A percentile compares a stretch with the other conserved stretches of the same genome.
Conservation (phyloP, 257 asterid genomes). For the Petunia axillaris region DNA sequence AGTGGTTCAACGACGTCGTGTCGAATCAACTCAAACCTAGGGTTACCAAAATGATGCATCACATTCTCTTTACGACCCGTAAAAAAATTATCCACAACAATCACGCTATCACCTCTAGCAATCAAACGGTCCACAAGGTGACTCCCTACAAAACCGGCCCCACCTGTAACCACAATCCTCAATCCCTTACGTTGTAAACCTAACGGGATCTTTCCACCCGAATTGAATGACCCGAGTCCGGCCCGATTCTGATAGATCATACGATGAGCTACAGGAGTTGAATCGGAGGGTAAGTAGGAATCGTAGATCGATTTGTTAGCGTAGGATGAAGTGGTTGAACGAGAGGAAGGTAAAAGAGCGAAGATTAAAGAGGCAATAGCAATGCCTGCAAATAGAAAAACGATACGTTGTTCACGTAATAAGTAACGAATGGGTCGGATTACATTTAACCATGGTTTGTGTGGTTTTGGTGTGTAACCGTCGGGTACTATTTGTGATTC, state of each 20-base stretch:
- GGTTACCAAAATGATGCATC: constrained; percentile 82
- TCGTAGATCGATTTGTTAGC: constrained; percentile 32
- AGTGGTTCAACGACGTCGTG: constrained; percentile 99
- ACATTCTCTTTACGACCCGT: constrained; percentile 94
- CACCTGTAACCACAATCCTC: constrained; percentile 93
- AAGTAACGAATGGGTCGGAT: constrained; percentile 52
- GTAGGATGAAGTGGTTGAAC: constrained; percentile 11
- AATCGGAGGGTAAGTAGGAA: constrained; percentile 41
- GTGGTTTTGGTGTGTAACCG: constrained; percentile 67
- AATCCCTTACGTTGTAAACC: constrained; percentile 72
- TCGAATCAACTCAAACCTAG: constrained; percentile 87
- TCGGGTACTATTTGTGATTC: constrained; percentile 62
- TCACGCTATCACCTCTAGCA: constrained; percentile 86
- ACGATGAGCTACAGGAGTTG: constrained; percentile 42
- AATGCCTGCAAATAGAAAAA: constrained; percentile 55
- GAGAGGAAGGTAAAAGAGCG: constrained; percentile 35
- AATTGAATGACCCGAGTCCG: constrained; percentile 53
- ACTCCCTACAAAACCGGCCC: constrained; percentile 96
- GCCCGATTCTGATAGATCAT: constrained; percentile 55
- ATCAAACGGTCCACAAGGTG: constrained; percentile 90
- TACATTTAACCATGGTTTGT: constrained; percentile 48
- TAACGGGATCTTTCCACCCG: constrained; percentile 84
- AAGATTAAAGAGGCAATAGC: constrained; percentile 49
- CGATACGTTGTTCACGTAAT: constrained; percentile 52
- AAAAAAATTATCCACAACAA: constrained; percentile 94